phyloP scores from a whole-genome alignment of 768 basidiomycete species.

The Tulasnella sp. region DNA sequence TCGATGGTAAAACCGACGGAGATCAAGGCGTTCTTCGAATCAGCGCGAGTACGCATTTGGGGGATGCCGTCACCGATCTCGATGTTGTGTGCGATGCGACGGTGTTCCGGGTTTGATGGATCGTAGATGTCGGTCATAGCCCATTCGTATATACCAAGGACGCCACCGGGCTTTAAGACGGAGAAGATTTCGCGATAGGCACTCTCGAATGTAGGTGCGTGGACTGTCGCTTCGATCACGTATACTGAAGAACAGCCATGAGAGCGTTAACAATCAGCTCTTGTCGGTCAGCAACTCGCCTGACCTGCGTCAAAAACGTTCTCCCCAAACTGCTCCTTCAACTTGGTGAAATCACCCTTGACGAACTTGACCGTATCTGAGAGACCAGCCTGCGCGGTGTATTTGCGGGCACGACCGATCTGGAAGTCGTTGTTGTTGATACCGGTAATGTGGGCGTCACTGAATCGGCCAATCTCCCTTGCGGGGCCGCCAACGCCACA shows the following conservation, averaged over 20 bases:
- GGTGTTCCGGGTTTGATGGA: constrained; percentile 74
- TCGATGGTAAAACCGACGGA: constrained; percentile 79
- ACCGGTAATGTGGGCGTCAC: constrained; percentile 74
- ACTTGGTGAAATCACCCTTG: constrained; percentile 95
- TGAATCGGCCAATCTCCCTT: constrained; percentile 84
- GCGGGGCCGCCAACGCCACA: constrained; percentile 98
- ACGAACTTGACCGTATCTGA: constrained; percentile 69
- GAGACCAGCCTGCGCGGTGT: constrained; percentile 68
- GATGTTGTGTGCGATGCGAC: constrained; percentile 79
- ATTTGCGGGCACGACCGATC: constrained; percentile 70
- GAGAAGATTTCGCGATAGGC: constrained; percentile 89
- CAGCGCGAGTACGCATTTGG: constrained; percentile 75
- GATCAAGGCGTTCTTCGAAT: constrained; percentile 65
- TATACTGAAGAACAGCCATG: constrained; percentile 45
- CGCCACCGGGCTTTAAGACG: constrained; percentile 91
- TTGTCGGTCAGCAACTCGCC: not conserved
- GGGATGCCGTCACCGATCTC: constrained; percentile 96
- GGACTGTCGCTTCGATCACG: constrained; percentile 95
- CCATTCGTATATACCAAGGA: constrained; percentile 98
- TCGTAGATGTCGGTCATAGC: constrained; percentile 96
- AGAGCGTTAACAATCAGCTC: not conserved
- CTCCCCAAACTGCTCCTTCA: constrained; percentile 83
- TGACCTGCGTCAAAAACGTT: constrained; percentile 88
- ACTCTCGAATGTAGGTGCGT: constrained; percentile 92
- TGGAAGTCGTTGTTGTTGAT: constrained; percentile 97